A percentile compares a stretch with the other conserved stretches of the same genome.
Conservation (phyloP, 352 stramenopile genomes). For the Phytophthora idaei region DNA sequence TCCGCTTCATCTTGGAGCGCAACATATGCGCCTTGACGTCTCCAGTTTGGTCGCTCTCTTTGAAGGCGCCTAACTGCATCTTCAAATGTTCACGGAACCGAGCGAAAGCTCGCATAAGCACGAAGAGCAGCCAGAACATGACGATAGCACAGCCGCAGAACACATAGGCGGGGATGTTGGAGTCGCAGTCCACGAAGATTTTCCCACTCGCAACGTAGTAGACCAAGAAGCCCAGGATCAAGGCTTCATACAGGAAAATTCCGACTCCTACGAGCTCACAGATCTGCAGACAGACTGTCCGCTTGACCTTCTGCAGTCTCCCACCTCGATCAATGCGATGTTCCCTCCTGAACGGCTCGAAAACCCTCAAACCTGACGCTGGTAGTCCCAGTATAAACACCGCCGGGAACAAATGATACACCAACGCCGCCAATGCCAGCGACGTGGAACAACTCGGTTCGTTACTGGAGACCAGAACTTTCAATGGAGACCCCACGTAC, state of each 20-base stretch:
- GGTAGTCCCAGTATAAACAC: constrained; percentile 70
- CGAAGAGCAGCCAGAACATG: constrained; percentile 69
- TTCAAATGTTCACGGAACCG: constrained; percentile 85
- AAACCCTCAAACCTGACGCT: constrained; percentile 62
- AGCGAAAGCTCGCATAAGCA: constrained; percentile 73
- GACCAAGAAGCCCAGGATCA: constrained; percentile 55
- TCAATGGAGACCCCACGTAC: constrained; percentile 53
- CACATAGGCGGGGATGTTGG: constrained; percentile 49
- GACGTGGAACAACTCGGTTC: constrained; percentile 54
- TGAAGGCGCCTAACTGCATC: constrained; percentile 85
- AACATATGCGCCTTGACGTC: constrained; percentile 76
- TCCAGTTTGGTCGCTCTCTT: constrained; percentile 81
- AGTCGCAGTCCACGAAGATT: constrained; percentile 60
- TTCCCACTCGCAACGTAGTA: constrained; percentile 63
- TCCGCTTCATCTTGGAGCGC: constrained; percentile 58
- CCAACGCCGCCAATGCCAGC: constrained; percentile 58
- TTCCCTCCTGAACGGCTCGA: constrained; percentile 78
- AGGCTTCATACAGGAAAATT: constrained; percentile 56
- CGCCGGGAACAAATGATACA: constrained; percentile 72
- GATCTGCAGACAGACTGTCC: constrained; percentile 75
- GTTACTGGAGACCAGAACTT: constrained; percentile 44
- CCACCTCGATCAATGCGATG: constrained; percentile 62
- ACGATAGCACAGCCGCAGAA: constrained; percentile 50
- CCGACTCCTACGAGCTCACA: constrained; percentile 71
- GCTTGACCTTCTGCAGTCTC: constrained; percentile 78